A percentile compares a stretch with the other conserved stretches of the same genome.
phyloP scores from a whole-genome alignment of 1,284 basidiomycete genomes.

The Cryptococcus sp. region DNA sequence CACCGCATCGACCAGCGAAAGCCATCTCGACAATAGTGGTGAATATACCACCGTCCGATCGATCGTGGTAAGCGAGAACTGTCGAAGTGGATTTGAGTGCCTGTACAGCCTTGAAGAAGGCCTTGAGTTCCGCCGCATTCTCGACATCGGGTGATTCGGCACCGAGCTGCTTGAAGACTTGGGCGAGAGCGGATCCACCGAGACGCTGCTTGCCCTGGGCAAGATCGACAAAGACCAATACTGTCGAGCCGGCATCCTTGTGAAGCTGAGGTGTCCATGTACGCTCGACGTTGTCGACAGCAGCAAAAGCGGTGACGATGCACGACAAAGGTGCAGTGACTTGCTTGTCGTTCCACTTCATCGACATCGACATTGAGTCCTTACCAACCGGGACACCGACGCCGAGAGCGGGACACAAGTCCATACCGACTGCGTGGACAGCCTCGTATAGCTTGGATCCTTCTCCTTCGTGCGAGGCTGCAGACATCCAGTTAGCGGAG shows the following conservation, averaged over 20 bases:
- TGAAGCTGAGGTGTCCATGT: constrained; percentile 94
- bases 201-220: constrained; percentile 77
- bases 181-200: constrained; percentile 91
- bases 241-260: constrained; percentile 59
- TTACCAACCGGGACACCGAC: constrained; percentile 96
- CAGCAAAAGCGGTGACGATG: constrained; percentile 91
- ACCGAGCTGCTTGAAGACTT: constrained; percentile 91
- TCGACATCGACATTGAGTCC: constrained; percentile 99
- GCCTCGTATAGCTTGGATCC: constrained; percentile 88
- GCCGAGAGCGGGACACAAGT: constrained; percentile 90
- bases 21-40: constrained; percentile 92
- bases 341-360: constrained; percentile 79
- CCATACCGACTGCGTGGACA: constrained; percentile 86
- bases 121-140: constrained; percentile 65
- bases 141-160: constrained; percentile 86
- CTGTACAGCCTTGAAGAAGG: constrained; percentile 77
- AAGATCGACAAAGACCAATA: constrained; percentile 85
- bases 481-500: constrained; percentile 99
- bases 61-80: constrained; percentile 93
- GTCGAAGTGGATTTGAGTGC: constrained; percentile 59
- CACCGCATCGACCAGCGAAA: constrained; percentile 84
- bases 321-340: constrained; percentile 88
- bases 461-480: constrained; percentile 84
- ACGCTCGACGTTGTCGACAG: constrained; percentile 68
- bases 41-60: constrained; percentile 94